Evolutionary conservation across 768 basidiomycete species (phyloP), one percentile per base, ranked within the genome.

Genomic region (Paxillus rubicundulus): DNA sequence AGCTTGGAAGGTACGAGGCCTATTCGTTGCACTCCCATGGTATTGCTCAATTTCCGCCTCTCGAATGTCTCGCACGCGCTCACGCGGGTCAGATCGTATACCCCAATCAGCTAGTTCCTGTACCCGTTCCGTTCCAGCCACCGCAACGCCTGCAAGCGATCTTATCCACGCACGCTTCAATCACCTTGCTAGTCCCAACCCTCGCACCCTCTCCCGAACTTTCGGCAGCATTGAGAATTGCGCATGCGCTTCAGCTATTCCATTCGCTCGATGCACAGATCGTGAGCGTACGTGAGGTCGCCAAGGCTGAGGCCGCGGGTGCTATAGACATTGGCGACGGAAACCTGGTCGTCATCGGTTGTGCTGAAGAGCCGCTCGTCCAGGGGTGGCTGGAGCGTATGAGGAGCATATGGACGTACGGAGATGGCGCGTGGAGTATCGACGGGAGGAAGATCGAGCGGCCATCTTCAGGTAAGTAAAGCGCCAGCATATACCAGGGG

Each of bases 231-330:
- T 64, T 77, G 10, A 77, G 92, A 12, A 70, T 94, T 20, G 82
- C 86, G 2, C 82, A 91, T 62, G 79, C 82, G 54, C 70, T 93
- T 16, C 70, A 81, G 30, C 61, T 81, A 0, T 91, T 86, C 67
- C 86, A 90, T 62, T 77, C 80, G 52, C 65, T 94, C 18, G 90
- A 92, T 55, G 66, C 81, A 0, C 77, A 82, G 44, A 82, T 95
- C 40, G 84, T 45, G 56, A 64, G 32, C 77, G 77, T 58, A 44
- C 10, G 45, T 38, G 67, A 69, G 36, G 18, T 57, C 56, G 50
- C 64, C n/a, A 38, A 5, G 27, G 16, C 27, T 6, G 24, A 24
- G 24, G 4, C 24, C 4, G 24, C 24, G 24, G 4, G 24, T 5
- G 6, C 24, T 6, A 24, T 24, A 56, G 21, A 40, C 55, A 45